phyloP scores from a whole-genome alignment of 495 filamentous ascomycete genomes.

The Trichoderma erinaceum region DNA sequence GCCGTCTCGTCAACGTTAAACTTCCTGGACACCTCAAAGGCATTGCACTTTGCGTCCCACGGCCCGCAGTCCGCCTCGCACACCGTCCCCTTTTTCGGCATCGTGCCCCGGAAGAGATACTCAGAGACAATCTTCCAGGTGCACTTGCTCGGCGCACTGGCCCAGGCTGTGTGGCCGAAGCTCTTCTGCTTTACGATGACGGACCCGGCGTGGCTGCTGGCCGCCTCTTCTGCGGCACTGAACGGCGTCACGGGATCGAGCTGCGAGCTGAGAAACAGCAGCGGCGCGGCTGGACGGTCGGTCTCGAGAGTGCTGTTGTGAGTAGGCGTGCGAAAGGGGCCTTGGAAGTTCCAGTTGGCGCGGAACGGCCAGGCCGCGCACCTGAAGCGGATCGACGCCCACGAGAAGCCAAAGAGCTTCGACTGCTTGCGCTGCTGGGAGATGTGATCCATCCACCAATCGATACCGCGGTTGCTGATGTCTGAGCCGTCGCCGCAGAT shows the following conservation, averaged over 20 bases:
- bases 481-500: conserved; percentile 52
- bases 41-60: neutral
- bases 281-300: conserved; percentile 24
- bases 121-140: conserved; percentile 20
- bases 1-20: neutral
- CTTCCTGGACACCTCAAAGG: neutral
- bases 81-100: conserved; percentile 24
- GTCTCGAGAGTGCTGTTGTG: conserved; percentile 8
- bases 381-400: conserved; percentile 44
- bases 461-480: conserved; percentile 24
- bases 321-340: conserved; percentile 23
- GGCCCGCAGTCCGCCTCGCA: conserved; percentile 25
- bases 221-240: conserved; percentile 24
- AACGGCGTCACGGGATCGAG: conserved; percentile 32
- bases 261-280: conserved; percentile 27
- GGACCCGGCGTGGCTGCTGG: conserved; percentile 22
- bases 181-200: conserved; percentile 27
- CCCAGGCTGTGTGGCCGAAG: conserved; percentile 25
- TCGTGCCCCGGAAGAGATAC: conserved; percentile 25
- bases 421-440: conserved; percentile 37
- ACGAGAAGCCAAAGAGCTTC: conserved; percentile 45
- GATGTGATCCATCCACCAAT: conserved; percentile 37
- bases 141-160: conserved; percentile 22
- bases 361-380: conserved; percentile 46
- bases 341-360: conserved; percentile 24